phyloP scores from a whole-genome alignment of 139 green algal genomes.

The Tetradesmus lagerheimii region DNA sequence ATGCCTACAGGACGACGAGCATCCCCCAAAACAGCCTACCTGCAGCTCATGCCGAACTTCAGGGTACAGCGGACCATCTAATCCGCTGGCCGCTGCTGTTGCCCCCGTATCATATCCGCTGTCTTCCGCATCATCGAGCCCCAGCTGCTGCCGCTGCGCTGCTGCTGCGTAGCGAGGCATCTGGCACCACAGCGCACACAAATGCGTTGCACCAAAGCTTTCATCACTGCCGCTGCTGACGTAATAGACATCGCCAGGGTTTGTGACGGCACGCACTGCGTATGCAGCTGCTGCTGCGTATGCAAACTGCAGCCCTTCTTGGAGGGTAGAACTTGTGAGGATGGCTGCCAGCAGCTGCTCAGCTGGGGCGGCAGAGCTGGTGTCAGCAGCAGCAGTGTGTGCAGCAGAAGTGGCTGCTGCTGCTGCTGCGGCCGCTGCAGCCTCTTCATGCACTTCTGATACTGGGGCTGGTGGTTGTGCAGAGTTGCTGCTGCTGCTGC shows the following conservation, averaged over 20 bases:
- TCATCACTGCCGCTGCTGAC: not conserved
- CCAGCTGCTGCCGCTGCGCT: not conserved
- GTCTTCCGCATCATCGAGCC: not conserved
- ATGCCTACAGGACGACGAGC: too few species aligned
- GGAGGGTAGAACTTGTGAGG: not conserved
- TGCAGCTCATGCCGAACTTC: constrained; percentile 14
- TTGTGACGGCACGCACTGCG: not conserved
- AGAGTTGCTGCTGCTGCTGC: not conserved
- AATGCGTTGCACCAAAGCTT: not conserved
- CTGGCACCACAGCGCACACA: constrained; percentile 8
- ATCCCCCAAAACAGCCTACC: too few species aligned
- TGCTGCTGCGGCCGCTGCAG: not conserved
- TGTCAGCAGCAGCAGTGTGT: not conserved
- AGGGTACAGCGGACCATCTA: not conserved
- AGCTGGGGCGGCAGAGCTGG: not conserved
- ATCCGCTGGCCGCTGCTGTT: not conserved
- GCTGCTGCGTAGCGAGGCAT: constrained; percentile 24
- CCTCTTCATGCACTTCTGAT: not conserved
- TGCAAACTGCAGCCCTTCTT: constrained; percentile 23
- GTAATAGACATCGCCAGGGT: too few species aligned
- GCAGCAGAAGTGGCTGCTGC: not conserved
- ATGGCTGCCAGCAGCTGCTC: constrained; percentile 17
- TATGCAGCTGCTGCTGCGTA: not conserved
- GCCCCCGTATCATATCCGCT: too few species aligned
- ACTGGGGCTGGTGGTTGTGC: not conserved